Evolutionary conservation across 1,284 basidiomycete genomes (phyloP).

Genomic region (Mycosarcoma mackinlayi): DNA sequence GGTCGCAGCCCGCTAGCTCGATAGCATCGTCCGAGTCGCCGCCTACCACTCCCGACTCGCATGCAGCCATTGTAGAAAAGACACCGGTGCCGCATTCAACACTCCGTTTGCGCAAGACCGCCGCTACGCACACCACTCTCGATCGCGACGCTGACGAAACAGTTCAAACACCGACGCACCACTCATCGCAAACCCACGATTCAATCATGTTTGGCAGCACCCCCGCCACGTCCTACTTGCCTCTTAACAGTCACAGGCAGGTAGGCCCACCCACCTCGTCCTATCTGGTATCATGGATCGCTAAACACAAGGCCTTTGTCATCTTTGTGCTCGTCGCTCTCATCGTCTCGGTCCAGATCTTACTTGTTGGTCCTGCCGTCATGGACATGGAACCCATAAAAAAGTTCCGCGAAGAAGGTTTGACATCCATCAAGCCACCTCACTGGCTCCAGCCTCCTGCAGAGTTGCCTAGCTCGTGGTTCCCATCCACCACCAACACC

Average conservation of each 20-base stretch:
- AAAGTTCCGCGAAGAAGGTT: constrained; percentile 29
- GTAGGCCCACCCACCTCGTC: constrained; percentile 27
- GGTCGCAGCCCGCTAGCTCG: too few species aligned
- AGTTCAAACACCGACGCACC: neutral
- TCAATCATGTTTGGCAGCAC: constrained; percentile 36
- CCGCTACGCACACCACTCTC: neutral
- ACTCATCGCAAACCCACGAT: neutral
- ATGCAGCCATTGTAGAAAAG: constrained; percentile 4
- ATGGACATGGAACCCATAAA: constrained; percentile 45
- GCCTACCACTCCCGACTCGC: neutral
- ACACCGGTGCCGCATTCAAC: constrained; percentile 2
- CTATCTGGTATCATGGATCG: constrained; percentile 40
- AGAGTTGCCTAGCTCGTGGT: constrained; percentile 32
- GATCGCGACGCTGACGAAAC: neutral
- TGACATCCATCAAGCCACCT: constrained; percentile 24
- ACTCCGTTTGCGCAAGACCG: constrained; percentile 31
- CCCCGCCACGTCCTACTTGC: constrained; percentile 35
- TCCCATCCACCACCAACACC: constrained; percentile 5
- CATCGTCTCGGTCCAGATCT: constrained; percentile 36
- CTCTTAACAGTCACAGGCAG: constrained; percentile 31
- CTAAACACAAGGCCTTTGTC: constrained; percentile 47
- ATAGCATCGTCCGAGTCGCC: neutral
- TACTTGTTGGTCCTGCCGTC: constrained; percentile 33
- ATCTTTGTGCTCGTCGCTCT: constrained; percentile 37
- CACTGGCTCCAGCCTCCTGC: constrained; percentile 20